Evolutionary conservation across 768 basidiomycete species (phyloP).

Genomic region (Calocybe indica): DNA sequence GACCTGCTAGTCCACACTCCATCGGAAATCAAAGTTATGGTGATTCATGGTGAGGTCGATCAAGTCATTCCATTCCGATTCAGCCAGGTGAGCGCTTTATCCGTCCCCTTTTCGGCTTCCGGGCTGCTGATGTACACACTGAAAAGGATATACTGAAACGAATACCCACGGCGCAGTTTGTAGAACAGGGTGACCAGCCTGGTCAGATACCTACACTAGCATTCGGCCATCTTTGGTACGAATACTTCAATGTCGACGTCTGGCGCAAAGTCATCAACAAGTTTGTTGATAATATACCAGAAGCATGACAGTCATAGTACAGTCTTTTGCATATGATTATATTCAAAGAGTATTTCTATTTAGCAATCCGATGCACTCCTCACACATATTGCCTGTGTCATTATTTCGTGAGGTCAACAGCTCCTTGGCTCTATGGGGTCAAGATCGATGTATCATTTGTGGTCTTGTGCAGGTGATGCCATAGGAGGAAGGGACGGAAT

Average conservation of each 20-base stretch:
- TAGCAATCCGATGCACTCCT: too few species aligned
- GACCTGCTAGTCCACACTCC: constrained; percentile 21
- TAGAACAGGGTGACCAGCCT: constrained; percentile 21
- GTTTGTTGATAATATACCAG: constrained; percentile 17
- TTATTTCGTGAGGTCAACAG: too few species aligned
- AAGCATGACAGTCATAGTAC: too few species aligned
- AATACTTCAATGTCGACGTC: constrained; percentile 29
- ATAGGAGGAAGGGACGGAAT: too few species aligned
- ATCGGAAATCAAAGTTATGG: constrained; percentile 24
- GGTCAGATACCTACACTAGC: constrained; percentile 28
- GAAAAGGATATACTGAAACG: constrained; percentile 21
- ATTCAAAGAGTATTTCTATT: too few species aligned
- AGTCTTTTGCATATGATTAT: too few species aligned
- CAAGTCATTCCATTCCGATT: constrained; percentile 26
- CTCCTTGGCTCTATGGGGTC: too few species aligned
- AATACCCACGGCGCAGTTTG: constrained; percentile 23
- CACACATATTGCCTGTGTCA: too few species aligned
- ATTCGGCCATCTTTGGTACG: constrained; percentile 35
- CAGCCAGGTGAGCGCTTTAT: constrained; percentile 17
- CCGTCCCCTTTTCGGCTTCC: neutral
- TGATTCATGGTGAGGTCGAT: constrained; percentile 36
- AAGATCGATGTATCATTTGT: too few species aligned
- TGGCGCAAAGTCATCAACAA: constrained; percentile 27
- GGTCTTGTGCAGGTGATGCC: too few species aligned
- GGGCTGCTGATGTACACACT: neutral